Conservation (phyloP, 257 asterid species). For the Cordia subcordata region DNA sequence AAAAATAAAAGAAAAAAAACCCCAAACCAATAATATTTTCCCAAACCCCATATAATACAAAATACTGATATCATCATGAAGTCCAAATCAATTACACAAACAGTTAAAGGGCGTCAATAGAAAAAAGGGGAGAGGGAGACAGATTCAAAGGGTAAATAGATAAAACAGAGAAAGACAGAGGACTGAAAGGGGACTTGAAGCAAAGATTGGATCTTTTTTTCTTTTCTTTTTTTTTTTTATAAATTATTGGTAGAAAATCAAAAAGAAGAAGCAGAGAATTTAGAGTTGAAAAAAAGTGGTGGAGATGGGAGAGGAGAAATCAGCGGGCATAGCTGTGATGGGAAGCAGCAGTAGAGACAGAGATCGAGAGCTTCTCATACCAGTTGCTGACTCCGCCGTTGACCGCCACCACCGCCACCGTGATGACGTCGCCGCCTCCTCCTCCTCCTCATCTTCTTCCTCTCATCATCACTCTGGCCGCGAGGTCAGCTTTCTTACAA, state of each 20-base stretch:
- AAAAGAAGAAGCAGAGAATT: not conserved
- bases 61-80: too few species aligned
- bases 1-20: too few species aligned
- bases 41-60: too few species aligned
- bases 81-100: too few species aligned
- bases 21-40: too few species aligned
- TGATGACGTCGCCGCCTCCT: constrained; percentile 39
- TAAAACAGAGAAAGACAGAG: not conserved
- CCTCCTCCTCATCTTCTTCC: constrained; percentile 57
- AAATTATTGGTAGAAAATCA: too few species aligned
- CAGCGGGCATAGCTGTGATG: constrained; percentile 36
- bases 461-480: constrained; percentile 69
- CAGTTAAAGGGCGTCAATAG: too few species aligned
- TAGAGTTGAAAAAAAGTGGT: not conserved
- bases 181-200: not conserved
- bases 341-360: constrained; percentile 53
- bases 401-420: constrained; percentile 17
- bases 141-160: not conserved
- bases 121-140: too few species aligned
- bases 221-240: too few species aligned
- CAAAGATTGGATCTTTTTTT: too few species aligned
- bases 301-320: constrained; percentile 76
- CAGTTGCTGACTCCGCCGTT: constrained; percentile 67
- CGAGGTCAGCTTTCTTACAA: constrained; percentile 44
- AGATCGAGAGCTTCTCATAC: constrained; percentile 93